Conservation (phyloP, 2,329 filamentous ascomycete genomes). For the Fusarium sp. region DNA sequence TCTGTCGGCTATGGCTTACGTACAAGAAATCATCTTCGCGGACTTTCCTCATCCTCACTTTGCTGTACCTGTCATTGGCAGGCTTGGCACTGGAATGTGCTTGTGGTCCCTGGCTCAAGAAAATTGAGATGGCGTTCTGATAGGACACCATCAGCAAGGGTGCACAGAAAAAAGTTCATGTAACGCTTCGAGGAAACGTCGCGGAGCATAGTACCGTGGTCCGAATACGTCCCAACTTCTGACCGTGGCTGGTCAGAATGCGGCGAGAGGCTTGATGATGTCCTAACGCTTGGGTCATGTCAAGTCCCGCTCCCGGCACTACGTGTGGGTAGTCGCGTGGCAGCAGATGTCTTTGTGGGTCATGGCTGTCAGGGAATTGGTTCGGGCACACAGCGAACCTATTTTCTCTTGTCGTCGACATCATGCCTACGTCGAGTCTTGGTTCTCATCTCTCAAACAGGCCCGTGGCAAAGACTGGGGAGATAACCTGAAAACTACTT, state of each 20-base stretch:
- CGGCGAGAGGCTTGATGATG: constrained; percentile 33
- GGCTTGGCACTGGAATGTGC: constrained; percentile 24
- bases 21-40: neutral
- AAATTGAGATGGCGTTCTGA: constrained; percentile 40
- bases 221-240: constrained; percentile 40
- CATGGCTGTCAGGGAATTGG: constrained; percentile 34
- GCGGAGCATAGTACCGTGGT: constrained; percentile 15
- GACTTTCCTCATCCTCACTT: constrained; percentile 16
- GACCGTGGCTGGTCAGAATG: constrained; percentile 27
- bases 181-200: constrained; percentile 21
- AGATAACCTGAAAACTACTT: neutral
- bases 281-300: constrained; percentile 41
- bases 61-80: constrained; percentile 23
- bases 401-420: constrained; percentile 21
- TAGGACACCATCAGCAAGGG: constrained; percentile 37
- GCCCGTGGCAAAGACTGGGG: constrained; percentile 16
- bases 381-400: constrained; percentile 32
- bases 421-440: constrained; percentile 3
- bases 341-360: constrained; percentile 36
- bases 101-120: constrained; percentile 23
- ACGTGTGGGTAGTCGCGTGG: constrained; percentile 46
- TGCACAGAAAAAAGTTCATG: constrained; percentile 15
- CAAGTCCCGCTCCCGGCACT: constrained; percentile 37
- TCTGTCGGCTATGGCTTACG: neutral
- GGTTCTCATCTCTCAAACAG: constrained; percentile 1